Percentiles rank a stretch among this genome's conserved stretches.
phyloP scores from a whole-genome alignment of 257 asterid genomes.

The Gentiana straminea region DNA sequence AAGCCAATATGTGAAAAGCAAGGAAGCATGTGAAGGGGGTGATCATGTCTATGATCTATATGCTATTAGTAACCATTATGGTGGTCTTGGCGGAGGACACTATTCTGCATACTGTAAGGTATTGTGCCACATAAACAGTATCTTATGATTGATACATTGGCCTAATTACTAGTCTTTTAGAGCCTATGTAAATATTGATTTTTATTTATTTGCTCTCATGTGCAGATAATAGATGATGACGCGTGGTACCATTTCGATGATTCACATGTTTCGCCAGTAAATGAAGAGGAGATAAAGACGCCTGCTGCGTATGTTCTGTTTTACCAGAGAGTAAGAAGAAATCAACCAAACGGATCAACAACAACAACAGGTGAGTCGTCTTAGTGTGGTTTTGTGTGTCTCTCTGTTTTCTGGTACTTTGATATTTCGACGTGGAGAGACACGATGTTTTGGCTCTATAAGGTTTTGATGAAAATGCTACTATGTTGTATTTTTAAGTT shows the following conservation, averaged over 20 bases:
- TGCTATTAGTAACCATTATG: conserved; percentile 96
- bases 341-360: conserved; percentile 16
- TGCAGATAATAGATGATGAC: conserved; percentile 66
- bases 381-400: background rate
- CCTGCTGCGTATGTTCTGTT: conserved; percentile 94
- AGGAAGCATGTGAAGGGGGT: conserved; percentile 51
- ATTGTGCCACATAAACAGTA: background rate
- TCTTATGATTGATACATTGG: background rate
- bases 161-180: background rate
- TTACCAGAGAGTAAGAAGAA: conserved; percentile 56
- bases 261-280: conserved; percentile 62
- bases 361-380: conserved; percentile 33
- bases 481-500: too few species aligned
- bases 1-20: conserved; percentile 64
- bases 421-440: too few species aligned
- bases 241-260: conserved; percentile 89
- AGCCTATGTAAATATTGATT: background rate
- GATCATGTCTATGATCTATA: conserved; percentile 64
- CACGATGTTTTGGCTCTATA: too few species aligned
- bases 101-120: conserved; percentile 97
- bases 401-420: too few species aligned
- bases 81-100: conserved; percentile 96
- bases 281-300: conserved; percentile 67
- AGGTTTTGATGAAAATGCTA: too few species aligned
- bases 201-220: conserved; percentile 7